Evolutionary conservation across 2,329 filamentous ascomycete species (phyloP).

Genomic region (Sporothrix schenckii): DNA sequence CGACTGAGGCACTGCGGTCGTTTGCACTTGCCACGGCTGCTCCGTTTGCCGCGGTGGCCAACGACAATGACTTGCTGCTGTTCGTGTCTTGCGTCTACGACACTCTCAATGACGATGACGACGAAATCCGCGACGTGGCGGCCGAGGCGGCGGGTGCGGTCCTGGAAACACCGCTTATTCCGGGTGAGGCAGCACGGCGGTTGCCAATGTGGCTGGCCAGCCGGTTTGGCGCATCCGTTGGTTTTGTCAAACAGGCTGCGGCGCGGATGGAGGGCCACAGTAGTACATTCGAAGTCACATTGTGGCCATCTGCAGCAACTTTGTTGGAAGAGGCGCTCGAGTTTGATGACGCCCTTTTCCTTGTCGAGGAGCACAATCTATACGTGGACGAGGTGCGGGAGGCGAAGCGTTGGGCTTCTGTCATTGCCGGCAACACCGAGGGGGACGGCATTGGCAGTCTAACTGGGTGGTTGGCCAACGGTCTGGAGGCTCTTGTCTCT

Average conservation of each 20-base stretch:
- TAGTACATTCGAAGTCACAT: slow-evolving; percentile 27
- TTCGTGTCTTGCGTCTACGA: slow-evolving; percentile 71
- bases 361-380: slow-evolving; percentile 90
- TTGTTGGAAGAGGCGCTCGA: slow-evolving; percentile 53
- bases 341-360: slow-evolving; percentile 73
- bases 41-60: neutral
- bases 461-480: slow-evolving; percentile 54
- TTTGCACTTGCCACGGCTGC: slow-evolving; percentile 46
- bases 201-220: slow-evolving; percentile 51
- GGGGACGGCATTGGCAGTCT: slow-evolving; percentile 37
- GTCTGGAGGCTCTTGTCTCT: slow-evolving; percentile 50
- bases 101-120: slow-evolving; percentile 84
- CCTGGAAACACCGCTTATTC: slow-evolving; percentile 49
- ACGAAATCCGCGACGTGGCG: slow-evolving; percentile 75
- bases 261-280: slow-evolving; percentile 48
- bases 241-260: slow-evolving; percentile 49
- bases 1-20: slow-evolving; percentile 57
- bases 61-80: slow-evolving; percentile 50
- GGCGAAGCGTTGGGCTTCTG: slow-evolving; percentile 65
- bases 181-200: slow-evolving; percentile 52
- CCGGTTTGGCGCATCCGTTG: slow-evolving; percentile 40
- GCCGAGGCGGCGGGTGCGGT: slow-evolving; percentile 55
- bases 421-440: slow-evolving; percentile 47
- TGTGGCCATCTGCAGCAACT: slow-evolving; percentile 42
- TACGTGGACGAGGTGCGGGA: slow-evolving; percentile 83